phyloP scores from a whole-genome alignment of 106 monocot genomes.

The Allium fistulosum region DNA sequence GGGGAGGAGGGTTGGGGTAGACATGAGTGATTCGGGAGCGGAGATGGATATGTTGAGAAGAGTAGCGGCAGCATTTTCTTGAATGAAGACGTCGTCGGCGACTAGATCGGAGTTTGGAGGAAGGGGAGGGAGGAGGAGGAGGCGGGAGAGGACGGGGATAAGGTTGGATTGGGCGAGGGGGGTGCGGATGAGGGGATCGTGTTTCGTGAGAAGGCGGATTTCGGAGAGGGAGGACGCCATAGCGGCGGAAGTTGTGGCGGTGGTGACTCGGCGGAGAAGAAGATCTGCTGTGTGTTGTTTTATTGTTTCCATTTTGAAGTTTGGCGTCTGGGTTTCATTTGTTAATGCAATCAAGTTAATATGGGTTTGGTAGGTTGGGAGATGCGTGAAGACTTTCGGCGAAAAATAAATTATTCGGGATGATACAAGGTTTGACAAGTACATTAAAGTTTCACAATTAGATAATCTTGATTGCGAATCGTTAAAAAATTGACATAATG shows the following conservation, averaged over 20 bases:
- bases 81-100: background rate
- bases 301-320: background rate
- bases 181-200: slow-evolving; percentile 47
- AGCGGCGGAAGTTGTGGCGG: slow-evolving; percentile 32
- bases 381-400: too few relatives aligned
- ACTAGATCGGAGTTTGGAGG: background rate
- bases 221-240: slow-evolving; percentile 32
- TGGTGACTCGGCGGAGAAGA: slow-evolving; percentile 11
- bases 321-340: too few relatives aligned
- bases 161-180: slow-evolving; percentile 54
- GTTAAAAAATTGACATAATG: too few relatives aligned
- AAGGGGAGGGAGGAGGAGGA: slow-evolving; percentile 8
- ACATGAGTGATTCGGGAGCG: slow-evolving; percentile 52
- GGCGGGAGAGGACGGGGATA: slow-evolving; percentile 40
- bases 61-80: slow-evolving; percentile 39
- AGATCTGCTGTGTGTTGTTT: slow-evolving; percentile 3
- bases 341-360: too few relatives aligned
- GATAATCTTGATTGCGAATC: too few relatives aligned
- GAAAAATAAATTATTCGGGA: too few relatives aligned
- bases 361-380: too few relatives aligned
- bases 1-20: slow-evolving; percentile 51
- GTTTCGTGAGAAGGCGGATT: slow-evolving; percentile 59
- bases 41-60: slow-evolving; percentile 76
- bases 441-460: too few relatives aligned
- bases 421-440: too few relatives aligned